Base-by-base conservation (phyloP, 208 protist genomes). In the Acanthamoeba triangularis region DNA sequence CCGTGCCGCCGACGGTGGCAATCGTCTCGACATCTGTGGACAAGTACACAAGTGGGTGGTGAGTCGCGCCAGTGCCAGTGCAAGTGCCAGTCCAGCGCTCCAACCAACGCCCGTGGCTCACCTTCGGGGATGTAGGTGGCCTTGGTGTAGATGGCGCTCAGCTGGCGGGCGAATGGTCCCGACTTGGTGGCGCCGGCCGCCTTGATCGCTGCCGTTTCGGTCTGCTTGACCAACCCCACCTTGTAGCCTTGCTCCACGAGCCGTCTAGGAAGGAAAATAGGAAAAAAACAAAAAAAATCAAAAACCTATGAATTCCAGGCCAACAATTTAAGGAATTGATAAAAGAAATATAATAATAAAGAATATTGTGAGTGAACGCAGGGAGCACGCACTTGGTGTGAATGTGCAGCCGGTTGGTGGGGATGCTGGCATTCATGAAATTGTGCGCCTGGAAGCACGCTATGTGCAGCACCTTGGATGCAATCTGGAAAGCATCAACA, bases 361-460 rank as follows among this genome's bases (percentile, higher is more conserved):
- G 33, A 90, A 35, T 11, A 13, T 25, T 25, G 41, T 25, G 33
- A 25, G 59, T 87, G 8, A n/a, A n/a, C 4, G 33, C 30, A 1
- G 63, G 10, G 8, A 18, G 33, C 2, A 1, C n/a, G 54, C 92
- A 63, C 94, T 87, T 52, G 23, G 97, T 69, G 91, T 98, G 97
- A 18, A 97, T 95, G 23, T 78, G 82, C 6, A 98, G 76, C 18
- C 97, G 74, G 54, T 97, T 92, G 13, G 78, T 94, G 16, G 97
- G 97, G 18, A 98, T 95, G 74, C 96, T 98, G 10, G 97, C 97
- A 49, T 93, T 97, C 54, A 98, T 72, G 47, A 98, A 98, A 94
- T 98, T 97, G 72, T 97, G 90, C 28, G 78, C 69, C 0, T 80
- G 67, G 90, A 96, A 97, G 28, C 49, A 72, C 33, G 78, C 94